Conservation (phyloP, 176 grass and related monocot genomes). For the Carex littledalei region DNA sequence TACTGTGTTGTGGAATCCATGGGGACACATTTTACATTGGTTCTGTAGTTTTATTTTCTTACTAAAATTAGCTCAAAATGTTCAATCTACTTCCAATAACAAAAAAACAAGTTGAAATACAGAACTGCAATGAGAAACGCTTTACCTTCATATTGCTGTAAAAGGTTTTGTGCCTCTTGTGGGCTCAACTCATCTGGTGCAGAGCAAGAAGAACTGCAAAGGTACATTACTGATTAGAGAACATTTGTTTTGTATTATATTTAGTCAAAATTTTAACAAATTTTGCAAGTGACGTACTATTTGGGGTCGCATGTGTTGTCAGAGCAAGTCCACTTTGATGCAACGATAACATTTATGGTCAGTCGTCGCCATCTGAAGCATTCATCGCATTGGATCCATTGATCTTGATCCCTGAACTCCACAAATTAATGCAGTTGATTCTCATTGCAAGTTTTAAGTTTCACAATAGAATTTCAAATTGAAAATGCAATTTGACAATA, state of each 20-base stretch:
- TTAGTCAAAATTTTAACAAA: neutral
- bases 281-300: conserved; percentile 29
- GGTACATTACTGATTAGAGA: conserved; percentile 23
- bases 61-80: neutral
- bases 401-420: conserved; percentile 80
- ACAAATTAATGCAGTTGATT: conserved; percentile 15
- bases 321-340: conserved; percentile 70
- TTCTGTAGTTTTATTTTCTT: neutral
- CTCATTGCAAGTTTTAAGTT: neutral
- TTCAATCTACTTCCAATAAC: neutral
- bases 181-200: conserved; percentile 69
- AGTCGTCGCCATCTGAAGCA: conserved; percentile 86
- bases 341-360: conserved; percentile 76
- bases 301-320: conserved; percentile 78
- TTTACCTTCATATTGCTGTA: conserved; percentile 77
- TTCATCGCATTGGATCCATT: conserved; percentile 93
- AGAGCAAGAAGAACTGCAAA: conserved; percentile 72
- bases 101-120: neutral
- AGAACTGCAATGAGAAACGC: neutral
- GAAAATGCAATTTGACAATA: neutral
- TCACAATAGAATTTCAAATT: neutral
- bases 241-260: neutral
- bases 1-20: neutral
- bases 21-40: neutral
- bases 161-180: conserved; percentile 77